Conservation (phyloP, 305 asterid species). For the Ajuga reptans region DNA sequence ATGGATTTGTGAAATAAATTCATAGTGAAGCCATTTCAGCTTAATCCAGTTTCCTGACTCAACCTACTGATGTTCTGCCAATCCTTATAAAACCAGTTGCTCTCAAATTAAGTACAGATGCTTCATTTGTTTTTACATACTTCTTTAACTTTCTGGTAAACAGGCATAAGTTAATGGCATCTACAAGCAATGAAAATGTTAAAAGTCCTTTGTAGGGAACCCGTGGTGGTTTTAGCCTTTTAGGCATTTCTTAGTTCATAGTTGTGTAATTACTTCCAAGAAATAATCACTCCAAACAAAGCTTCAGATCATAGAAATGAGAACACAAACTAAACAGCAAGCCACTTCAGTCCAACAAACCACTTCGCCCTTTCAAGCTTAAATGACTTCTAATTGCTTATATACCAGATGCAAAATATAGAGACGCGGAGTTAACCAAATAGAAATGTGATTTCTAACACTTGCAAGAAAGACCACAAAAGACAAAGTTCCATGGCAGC, state of each 20-base stretch:
- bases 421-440: not conserved
- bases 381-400: too few relatives aligned
- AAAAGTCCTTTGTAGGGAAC: too few relatives aligned
- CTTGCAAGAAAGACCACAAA: not conserved
- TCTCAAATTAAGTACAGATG: not conserved
- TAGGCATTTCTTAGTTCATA: too few relatives aligned
- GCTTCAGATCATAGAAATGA: too few relatives aligned
- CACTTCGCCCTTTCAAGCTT: too few relatives aligned
- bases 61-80: not conserved
- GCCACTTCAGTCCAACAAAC: too few relatives aligned
- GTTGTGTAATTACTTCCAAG: too few relatives aligned
- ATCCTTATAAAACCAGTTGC: not conserved
- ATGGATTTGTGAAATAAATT: not conserved
- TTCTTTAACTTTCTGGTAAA: not conserved
- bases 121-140: not conserved
- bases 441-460: not conserved
- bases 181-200: too few relatives aligned
- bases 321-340: too few relatives aligned
- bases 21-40: not conserved
- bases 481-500: not conserved
- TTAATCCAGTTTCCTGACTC: not conserved
- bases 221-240: too few relatives aligned
- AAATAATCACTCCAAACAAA: too few relatives aligned
- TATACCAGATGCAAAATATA: not conserved
- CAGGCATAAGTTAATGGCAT: not conserved